Evolutionary conservation across 805 yeast species (phyloP).

Genomic region (Ogataea nitratoaversa): DNA sequence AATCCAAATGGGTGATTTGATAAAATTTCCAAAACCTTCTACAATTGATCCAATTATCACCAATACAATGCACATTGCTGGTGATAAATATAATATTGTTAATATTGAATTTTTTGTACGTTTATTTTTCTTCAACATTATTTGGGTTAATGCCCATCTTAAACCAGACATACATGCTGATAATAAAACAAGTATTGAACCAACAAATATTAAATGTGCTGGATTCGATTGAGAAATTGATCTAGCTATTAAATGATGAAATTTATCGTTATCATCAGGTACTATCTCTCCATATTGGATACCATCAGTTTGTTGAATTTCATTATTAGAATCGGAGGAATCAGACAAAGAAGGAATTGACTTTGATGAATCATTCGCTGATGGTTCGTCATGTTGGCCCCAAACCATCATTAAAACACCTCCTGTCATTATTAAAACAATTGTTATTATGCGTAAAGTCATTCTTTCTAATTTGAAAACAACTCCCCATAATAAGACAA

Average conservation of each 20-base stretch:
- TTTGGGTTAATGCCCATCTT: slow-evolving; percentile 93
- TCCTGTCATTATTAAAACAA: slow-evolving; percentile 72
- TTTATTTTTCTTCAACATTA: slow-evolving; percentile 59
- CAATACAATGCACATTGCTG: slow-evolving; percentile 69
- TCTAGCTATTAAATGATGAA: not conserved
- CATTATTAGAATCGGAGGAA: too few relatives aligned
- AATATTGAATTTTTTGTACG: slow-evolving; percentile 71
- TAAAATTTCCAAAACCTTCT: slow-evolving; percentile 63
- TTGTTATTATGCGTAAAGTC: slow-evolving; percentile 59
- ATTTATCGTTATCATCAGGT: slow-evolving; percentile 14
- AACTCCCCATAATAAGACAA: slow-evolving; percentile 86
- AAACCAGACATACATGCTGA: slow-evolving; percentile 85
- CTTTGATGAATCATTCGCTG: not conserved
- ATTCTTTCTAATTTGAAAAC: slow-evolving; percentile 73
- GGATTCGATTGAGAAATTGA: slow-evolving; percentile 10
- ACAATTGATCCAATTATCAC: slow-evolving; percentile 57
- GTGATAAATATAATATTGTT: slow-evolving; percentile 80
- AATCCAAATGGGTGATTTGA: slow-evolving; percentile 57
- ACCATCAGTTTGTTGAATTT: too few relatives aligned
- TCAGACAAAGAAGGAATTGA: not conserved
- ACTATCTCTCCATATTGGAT: slow-evolving; percentile 21
- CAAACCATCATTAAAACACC: slow-evolving; percentile 90
- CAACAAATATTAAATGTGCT: slow-evolving; percentile 37
- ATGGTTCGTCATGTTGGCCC: slow-evolving; percentile 35
- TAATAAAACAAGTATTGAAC: slow-evolving; percentile 67